Conservation (phyloP, 2,329 filamentous ascomycete species). For the Xylaria sp. region DNA sequence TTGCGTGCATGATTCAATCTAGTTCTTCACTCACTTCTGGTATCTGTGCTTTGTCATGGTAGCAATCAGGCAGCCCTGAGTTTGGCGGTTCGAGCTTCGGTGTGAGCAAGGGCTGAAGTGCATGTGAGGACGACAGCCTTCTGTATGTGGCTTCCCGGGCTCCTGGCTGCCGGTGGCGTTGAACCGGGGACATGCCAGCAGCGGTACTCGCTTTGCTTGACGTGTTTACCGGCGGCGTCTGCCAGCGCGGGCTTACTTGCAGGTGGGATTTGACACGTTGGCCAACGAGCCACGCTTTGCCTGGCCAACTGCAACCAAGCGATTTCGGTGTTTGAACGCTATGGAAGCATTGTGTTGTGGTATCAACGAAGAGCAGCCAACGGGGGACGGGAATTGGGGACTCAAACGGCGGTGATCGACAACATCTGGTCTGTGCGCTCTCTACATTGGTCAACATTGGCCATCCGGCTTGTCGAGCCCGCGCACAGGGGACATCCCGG, state of each 20-base stretch:
- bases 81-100: slow-evolving; percentile 15
- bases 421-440: slow-evolving; percentile 17
- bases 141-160: background rate
- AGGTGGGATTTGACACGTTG: slow-evolving; percentile 27
- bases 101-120: slow-evolving; percentile 21
- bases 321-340: slow-evolving; percentile 4
- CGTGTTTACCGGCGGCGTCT: slow-evolving; percentile 11
- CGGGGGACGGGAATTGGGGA: slow-evolving; percentile 19
- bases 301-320: slow-evolving; percentile 10
- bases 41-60: slow-evolving; percentile 4
- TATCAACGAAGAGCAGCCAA: slow-evolving; percentile 17
- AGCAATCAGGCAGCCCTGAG: slow-evolving; percentile 20
- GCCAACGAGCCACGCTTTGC: slow-evolving; percentile 23
- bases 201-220: slow-evolving; percentile 13
- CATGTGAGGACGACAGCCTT: slow-evolving; percentile 12
- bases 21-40: background rate
- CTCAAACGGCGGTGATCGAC: slow-evolving; percentile 21
- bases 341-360: slow-evolving; percentile 12
- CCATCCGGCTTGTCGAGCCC: background rate
- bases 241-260: slow-evolving; percentile 22
- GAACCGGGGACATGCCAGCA: slow-evolving; percentile 1
- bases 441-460: too few species aligned
- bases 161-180: slow-evolving; percentile 20
- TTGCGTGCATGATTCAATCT: slow-evolving; percentile 15
- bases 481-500: slow-evolving; percentile 18